Evolutionary conservation across 2,329 filamentous ascomycete species (phyloP).

Genomic region (Drechslerella dactyloides): DNA sequence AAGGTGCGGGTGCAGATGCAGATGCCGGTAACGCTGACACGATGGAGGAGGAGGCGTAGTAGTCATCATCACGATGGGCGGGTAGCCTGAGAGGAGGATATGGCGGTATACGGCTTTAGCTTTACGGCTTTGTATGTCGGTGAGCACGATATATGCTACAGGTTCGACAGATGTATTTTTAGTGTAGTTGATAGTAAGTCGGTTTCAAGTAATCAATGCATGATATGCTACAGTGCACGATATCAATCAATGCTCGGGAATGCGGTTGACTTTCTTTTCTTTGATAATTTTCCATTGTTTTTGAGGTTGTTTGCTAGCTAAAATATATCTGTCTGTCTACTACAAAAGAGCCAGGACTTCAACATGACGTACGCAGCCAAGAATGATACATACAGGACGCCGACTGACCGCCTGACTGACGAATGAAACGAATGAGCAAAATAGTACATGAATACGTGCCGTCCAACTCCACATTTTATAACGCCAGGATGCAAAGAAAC

Average conservation of each 20-base stretch:
- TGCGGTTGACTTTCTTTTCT: too few species aligned
- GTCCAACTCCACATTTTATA: neutral
- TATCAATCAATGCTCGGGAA: too few species aligned
- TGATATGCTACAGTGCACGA: neutral
- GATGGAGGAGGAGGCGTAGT: constrained; percentile 34
- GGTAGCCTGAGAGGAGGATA: too few species aligned
- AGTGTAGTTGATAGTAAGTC: neutral
- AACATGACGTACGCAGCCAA: too few species aligned
- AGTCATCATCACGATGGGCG: neutral
- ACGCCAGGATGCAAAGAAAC: too few species aligned
- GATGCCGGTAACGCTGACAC: constrained; percentile 16
- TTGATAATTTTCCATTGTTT: neutral
- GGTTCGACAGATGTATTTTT: constrained; percentile 1
- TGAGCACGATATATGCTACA: neutral
- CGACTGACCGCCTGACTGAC: too few species aligned
- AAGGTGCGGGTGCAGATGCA: constrained; percentile 3
- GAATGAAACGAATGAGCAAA: too few species aligned
- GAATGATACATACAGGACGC: too few species aligned
- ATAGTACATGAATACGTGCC: too few species aligned
- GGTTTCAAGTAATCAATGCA: neutral
- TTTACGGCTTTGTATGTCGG: neutral
- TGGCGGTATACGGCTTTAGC: too few species aligned
- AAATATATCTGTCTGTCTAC: too few species aligned
- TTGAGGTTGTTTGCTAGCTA: neutral
- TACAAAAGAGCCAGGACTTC: too few species aligned